Base-by-base conservation (phyloP, 2,329 filamentous ascomycete species). In the Alternaria viburni region DNA sequence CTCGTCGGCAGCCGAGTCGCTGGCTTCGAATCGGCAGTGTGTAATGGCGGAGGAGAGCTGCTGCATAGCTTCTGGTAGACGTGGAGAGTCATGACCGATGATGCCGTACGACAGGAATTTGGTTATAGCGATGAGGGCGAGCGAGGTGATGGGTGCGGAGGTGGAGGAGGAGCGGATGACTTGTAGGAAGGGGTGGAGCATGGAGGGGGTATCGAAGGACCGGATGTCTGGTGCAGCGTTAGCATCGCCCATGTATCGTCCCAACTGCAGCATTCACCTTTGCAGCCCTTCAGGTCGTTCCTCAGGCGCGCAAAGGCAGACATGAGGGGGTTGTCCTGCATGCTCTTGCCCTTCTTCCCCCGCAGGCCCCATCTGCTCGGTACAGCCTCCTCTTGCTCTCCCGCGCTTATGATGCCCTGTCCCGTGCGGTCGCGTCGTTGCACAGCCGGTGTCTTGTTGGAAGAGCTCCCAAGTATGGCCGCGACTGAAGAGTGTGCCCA, bases 81-180 rank as follows among this genome's bases (percentile, higher is more conserved):
- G 88, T n/a, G 94, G 95, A 23, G 93, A 97, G 50, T 90, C 86
- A 59, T 89, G 88, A 65, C 90, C 90, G 72, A 99, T 91, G 73
- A 99, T 92, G 63, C 95, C 93, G 80, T 99, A 99, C 6, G 94
- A 91, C 66, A 99, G 90, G 82, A 99, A 97, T 79, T 99, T 99
- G 44, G 94, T 95, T 62, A 99, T 91, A 6, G 96, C 93, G 64
- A 97, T 91, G 49, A 99, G 86, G 12, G 96, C 94, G 62, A 99
- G 89, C 62, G 96, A 97, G 23, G 96, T 99, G 69, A 99, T 97
- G 1, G 95, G 92, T 45, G 96, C 96, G 2, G 95, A 97, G 4
- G 96, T 99, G 52, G 95, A 96, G 57, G 96, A 97, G 62, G 94
- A 94, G 71, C 97, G 92, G 58, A 99, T 96, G 73, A 99, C 95